Percentiles rank a stretch among this genome's conserved stretches.
phyloP scores from a whole-genome alignment of 768 basidiomycete genomes.

The Tephrocybe sp. region DNA sequence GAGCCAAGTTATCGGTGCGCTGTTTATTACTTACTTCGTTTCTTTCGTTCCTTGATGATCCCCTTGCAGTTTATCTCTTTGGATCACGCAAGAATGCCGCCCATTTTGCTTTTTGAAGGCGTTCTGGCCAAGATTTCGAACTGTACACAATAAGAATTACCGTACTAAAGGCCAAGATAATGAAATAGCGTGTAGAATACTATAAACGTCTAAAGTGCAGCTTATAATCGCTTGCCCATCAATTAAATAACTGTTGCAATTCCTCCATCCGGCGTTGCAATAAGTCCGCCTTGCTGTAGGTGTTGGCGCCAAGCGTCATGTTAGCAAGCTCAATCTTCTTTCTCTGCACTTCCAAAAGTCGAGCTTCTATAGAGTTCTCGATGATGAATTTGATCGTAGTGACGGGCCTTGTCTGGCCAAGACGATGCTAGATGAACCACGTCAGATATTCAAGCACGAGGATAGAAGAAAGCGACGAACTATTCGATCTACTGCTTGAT shows the following conservation, averaged over 20 bases:
- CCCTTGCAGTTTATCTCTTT: slow-evolving; percentile 59
- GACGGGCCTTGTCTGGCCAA: slow-evolving; percentile 92
- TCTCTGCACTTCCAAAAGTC: slow-evolving; percentile 87
- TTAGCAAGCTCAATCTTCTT: slow-evolving; percentile 95
- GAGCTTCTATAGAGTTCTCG: slow-evolving; percentile 89
- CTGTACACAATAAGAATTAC: slow-evolving; percentile 13
- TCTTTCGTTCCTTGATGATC: background rate
- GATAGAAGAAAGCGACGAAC: slow-evolving; percentile 44
- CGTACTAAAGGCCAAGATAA: slow-evolving; percentile 18
- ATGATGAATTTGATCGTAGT: slow-evolving; percentile 93
- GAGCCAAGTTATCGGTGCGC: slow-evolving; percentile 62
- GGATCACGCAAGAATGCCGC: slow-evolving; percentile 71
- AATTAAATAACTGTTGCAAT: slow-evolving; percentile 70
- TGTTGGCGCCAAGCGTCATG: slow-evolving; percentile 82
- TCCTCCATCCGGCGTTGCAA: slow-evolving; percentile 87
- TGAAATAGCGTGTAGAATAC: slow-evolving; percentile 21
- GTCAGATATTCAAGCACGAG: background rate
- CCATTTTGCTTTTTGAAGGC: slow-evolving; percentile 66
- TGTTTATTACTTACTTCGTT: background rate
- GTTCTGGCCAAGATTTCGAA: background rate
- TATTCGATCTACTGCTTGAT: slow-evolving; percentile 97
- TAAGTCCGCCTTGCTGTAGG: slow-evolving; percentile 85
- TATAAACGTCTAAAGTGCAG: slow-evolving; percentile 17
- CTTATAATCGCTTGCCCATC: slow-evolving; percentile 24
- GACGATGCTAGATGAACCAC: slow-evolving; percentile 66